These are phyloP conservation scores for Athelia psychrophila DNA, from an alignment of 1,284 basidiomycete species.

Conservation along the genomic window DNA sequence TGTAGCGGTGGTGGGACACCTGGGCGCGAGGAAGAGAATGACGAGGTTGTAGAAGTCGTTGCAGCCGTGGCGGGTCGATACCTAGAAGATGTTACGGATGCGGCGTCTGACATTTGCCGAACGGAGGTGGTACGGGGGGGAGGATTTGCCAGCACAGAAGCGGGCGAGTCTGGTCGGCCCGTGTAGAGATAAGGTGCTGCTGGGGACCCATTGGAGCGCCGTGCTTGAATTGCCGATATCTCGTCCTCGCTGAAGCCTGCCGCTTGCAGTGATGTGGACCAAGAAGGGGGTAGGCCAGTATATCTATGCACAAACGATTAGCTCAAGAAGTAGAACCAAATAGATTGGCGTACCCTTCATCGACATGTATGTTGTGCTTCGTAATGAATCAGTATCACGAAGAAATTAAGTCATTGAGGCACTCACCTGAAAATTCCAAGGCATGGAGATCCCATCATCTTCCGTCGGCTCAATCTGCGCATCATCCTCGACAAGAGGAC, in stretches of 20 bases:
- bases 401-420: background rate
- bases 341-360: slow-evolving; percentile 54
- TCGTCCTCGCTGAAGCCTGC: slow-evolving; percentile 67
- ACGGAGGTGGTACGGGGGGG: slow-evolving; percentile 41
- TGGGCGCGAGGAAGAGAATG: background rate
- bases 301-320: slow-evolving; percentile 36
- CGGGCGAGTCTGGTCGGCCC: slow-evolving; percentile 33
- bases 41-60: background rate
- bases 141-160: slow-evolving; percentile 32
- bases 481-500: slow-evolving; percentile 21
- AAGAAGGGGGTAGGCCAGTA: slow-evolving; percentile 68
- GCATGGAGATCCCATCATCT: slow-evolving; percentile 63
- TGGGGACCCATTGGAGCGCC: slow-evolving; percentile 42
- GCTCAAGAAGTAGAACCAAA: background rate
- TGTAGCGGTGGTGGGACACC: background rate
- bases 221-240: slow-evolving; percentile 56
- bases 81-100: slow-evolving; percentile 13
- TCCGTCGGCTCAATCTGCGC: slow-evolving; percentile 36
- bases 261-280: slow-evolving; percentile 56
- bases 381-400: slow-evolving; percentile 6
- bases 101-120: slow-evolving; percentile 30
- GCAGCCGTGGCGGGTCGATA: background rate
- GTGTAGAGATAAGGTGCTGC: slow-evolving; percentile 25
- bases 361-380: slow-evolving; percentile 77
- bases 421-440: slow-evolving; percentile 75